Conservation (phyloP, 2,329 filamentous ascomycete genomes). For the Aureobasidium sp. region DNA sequence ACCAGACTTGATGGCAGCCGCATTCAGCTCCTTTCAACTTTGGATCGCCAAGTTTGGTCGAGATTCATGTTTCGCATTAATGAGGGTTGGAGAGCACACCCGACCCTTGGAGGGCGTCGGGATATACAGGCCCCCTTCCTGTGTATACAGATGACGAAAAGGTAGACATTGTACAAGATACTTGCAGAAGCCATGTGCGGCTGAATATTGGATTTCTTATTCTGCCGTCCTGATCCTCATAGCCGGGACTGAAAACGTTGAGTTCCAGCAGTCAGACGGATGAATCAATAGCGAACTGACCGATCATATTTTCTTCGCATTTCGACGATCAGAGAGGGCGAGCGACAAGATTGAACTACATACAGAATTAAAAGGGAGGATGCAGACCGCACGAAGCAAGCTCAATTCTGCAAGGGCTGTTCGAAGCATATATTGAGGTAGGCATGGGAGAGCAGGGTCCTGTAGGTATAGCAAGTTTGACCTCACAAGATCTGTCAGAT, state of each 20-base stretch:
- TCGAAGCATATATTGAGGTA: too few relatives aligned
- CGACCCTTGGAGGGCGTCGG: background rate
- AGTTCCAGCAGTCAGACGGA: constrained; percentile 1
- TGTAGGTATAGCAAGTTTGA: background rate
- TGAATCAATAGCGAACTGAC: background rate
- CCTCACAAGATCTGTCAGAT: background rate
- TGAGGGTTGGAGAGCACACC: background rate
- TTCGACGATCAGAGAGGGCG: background rate
- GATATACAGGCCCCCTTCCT: background rate
- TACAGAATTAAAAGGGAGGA: background rate
- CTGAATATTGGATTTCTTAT: background rate
- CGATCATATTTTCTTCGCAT: background rate
- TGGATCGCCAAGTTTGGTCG: background rate
- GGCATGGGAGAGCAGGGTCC: background rate
- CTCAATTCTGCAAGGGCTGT: background rate
- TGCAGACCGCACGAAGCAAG: background rate
- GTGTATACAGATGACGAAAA: background rate
- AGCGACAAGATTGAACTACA: background rate
- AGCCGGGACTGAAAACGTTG: constrained; percentile 1
- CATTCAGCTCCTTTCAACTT: background rate
- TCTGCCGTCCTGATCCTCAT: background rate
- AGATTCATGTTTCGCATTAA: constrained; percentile 10
- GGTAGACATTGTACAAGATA: background rate
- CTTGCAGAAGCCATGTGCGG: background rate
- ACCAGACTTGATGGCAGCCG: constrained; percentile 3